Base-by-base conservation (phyloP, 1,284 basidiomycete genomes). In the Porogramme epimiltina region DNA sequence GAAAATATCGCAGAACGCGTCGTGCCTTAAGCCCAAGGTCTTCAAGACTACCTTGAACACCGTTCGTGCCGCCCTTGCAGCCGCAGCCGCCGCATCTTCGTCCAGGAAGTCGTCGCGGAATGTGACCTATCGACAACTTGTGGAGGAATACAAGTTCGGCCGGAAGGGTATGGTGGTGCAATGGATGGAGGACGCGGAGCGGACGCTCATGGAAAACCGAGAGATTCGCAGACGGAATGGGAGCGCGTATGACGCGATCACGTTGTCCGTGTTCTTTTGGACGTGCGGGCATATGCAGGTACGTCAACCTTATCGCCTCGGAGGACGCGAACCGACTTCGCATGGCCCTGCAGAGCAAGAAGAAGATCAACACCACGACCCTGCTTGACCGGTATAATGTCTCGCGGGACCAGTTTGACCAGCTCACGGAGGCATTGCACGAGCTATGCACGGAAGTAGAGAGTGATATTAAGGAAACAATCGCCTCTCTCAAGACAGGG, bases 21-120 rank as follows among this genome's bases (percentile, higher is more conserved):
- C 72, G 5, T 73, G 72, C 52, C 62, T 73, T 18, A 58, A 58
- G 9, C 64, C 66, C 10, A 66, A 62, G 45, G 54, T 66, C 4
- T 74, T 72, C 58, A 51, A 55, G 26, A 53, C 49, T 11, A 58
- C 66, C 2, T 47, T 72, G 1, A 60, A 58, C 23, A 65, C 60
- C 3, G 66, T 71, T 40, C 64, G 64, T 15, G 42, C 50, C n/a
- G 69, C 63, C 1, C 61, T 67, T 9, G 42, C 58, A 5, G 54
- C 61, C 0, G 51, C 58, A 2, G 47, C 61, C 4, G 38, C 47
- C 2, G 23, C 44, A 3, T 38, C 52, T 1, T 38, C 45, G 9
- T 20, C 49, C 6, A 26, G 20, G 31, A 53, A 51, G 41, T 25
- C 51, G 0, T 16, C 33, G 13, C 19, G 38, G 6, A 53, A 19